Percentiles rank a stretch among this genome's conserved stretches.
Conservation (phyloP, 73 alveolate genomes). For the Blepharisma japonicum region DNA sequence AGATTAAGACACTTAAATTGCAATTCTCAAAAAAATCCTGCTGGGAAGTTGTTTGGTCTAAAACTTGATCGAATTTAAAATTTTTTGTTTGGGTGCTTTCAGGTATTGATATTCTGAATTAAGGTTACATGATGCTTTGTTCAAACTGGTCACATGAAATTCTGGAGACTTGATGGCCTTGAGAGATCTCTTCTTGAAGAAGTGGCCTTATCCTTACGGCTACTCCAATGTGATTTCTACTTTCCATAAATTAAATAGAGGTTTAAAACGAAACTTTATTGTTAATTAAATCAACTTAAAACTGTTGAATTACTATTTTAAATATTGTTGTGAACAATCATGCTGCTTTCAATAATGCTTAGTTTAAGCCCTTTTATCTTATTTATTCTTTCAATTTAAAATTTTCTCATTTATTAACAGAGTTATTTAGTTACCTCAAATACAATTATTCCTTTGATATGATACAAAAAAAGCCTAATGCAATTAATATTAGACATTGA, state of each 20-base stretch:
- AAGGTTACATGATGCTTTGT: constrained; percentile 34
- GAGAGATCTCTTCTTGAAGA: constrained; percentile 37
- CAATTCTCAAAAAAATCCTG: constrained; percentile 57
- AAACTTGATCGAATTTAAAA: constrained; percentile 74
- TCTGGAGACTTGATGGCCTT: constrained; percentile 42
- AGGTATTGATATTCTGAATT: constrained; percentile 12
- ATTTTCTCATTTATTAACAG: too few species aligned
- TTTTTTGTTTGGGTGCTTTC: constrained; percentile 35
- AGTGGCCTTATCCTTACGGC: constrained; percentile 65
- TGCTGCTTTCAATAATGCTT: too few species aligned
- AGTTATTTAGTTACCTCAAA: too few species aligned
- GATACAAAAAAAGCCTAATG: too few species aligned
- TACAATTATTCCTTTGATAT: too few species aligned
- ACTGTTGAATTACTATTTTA: too few species aligned
- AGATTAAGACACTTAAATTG: constrained; percentile 52
- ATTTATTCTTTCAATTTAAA: too few species aligned
- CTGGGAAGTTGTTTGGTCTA: constrained; percentile 64
- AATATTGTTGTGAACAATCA: too few species aligned
- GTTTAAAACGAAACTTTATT: too few species aligned
- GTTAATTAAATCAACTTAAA: too few species aligned
- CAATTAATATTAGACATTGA: too few species aligned
- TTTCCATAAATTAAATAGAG: background rate
- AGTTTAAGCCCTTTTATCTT: too few species aligned
- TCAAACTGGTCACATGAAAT: constrained; percentile 52
- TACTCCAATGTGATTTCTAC: constrained; percentile 32